Conservation (phyloP, 768 basidiomycete species). For the Boletales sp. region DNA sequence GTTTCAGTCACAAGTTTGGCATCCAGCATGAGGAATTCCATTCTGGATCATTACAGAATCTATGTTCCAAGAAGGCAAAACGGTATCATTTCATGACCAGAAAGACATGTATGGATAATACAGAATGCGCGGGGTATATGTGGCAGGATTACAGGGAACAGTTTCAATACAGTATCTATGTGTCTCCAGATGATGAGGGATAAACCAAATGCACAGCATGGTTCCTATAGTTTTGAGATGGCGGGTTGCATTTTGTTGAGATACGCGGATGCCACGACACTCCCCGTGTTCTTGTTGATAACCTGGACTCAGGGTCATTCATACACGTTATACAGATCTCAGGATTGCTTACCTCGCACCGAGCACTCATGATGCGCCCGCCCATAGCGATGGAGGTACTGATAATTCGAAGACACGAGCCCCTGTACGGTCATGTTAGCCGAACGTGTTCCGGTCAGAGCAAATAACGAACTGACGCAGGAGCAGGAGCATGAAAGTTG, state of each 20-base stretch:
- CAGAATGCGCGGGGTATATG: constrained; percentile 20
- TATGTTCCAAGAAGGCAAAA: not conserved
- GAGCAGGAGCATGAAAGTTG: constrained; percentile 65
- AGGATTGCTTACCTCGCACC: constrained; percentile 56
- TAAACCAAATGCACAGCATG: constrained; percentile 3
- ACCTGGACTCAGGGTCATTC: constrained; percentile 37
- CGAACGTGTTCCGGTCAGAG: constrained; percentile 2
- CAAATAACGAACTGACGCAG: constrained; percentile 41
- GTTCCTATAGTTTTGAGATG: constrained; percentile 42
- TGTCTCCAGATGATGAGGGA: constrained; percentile 8
- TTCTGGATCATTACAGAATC: not conserved
- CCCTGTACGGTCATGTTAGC: constrained; percentile 36
- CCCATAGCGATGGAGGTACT: constrained; percentile 67
- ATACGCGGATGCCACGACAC: constrained; percentile 61
- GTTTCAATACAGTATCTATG: constrained; percentile 24
- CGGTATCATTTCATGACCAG: constrained; percentile 2
- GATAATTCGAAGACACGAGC: constrained; percentile 54
- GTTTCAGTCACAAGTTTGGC: not conserved
- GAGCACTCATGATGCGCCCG: constrained; percentile 64
- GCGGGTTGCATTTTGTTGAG: constrained; percentile 72
- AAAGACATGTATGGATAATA: constrained; percentile 14
- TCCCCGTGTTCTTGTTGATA: constrained; percentile 53
- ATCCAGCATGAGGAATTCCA: no score
- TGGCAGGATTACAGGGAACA: constrained; percentile 9
- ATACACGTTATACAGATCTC: not conserved